Evolutionary conservation across 1,284 basidiomycete genomes (phyloP), one percentile per base, ranked within the genome.

Genomic region (Fomitiporia mediterranea): DNA sequence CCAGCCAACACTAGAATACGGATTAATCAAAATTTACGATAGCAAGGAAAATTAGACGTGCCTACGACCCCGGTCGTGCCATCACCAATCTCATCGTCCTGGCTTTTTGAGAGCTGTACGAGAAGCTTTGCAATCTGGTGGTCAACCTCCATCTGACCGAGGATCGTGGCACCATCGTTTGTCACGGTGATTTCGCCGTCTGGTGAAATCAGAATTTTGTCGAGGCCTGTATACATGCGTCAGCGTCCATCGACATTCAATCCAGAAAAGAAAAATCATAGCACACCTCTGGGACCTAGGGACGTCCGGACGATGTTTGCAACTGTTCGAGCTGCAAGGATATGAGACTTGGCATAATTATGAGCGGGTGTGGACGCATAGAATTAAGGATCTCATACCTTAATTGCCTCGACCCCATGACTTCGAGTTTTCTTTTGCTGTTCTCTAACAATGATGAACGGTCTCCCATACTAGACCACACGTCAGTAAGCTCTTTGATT

Each of bases 161-260:
- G 78, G 63, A 98, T 98, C 19, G 94, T 98, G 11, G 96, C 96
- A 50, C 96, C 96, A 74, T 99, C 96, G 73, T 99, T 99, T 19
- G 96, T 98, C 44, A 99, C 96, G 48, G 94, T 98, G 66, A 99
- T 99, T 67, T 99, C 96, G 50, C 96, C 96, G 76, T 99, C 96
- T 27, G 95, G 89, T 39, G 93, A 95, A 69, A 99, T 98, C 68
- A 99, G 83, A 70, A 99, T 98, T 84, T 99, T 99, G 81, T 99
- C 97, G 57, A 99, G 82, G 48, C 96, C 95, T 92, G 62, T 27
- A 21, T 48, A 50, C 51, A 37, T 38, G 49, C 46, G 50, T 50
- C 30, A 53, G 23, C 25, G 11, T 5, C 9, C 19, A 51, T 50
- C 9, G 6, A 13, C 9, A 15, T 2, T 46, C 15, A 46, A 30